Evolutionary conservation across 2,329 filamentous ascomycete species (phyloP), one percentile per base, ranked within the genome.

Genomic region (Tolypocladium ovalisporum): DNA sequence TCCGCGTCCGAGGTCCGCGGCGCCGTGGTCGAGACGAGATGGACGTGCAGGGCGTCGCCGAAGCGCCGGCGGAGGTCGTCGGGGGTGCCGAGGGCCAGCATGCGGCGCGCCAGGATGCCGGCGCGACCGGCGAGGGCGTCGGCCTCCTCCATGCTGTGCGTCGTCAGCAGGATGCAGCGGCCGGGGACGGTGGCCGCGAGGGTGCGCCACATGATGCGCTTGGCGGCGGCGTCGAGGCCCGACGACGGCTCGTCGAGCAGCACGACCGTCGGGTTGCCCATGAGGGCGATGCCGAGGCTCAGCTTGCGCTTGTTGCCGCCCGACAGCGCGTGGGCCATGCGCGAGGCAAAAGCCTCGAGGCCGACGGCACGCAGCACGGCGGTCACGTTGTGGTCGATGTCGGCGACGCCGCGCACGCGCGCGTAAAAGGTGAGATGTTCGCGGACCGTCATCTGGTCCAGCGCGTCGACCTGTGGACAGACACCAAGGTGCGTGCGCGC

Each of bases 281-380:
- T 96, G 1, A 97, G 76, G 0, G 93, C 92, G 57, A 97, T 96
- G 3, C 88, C 92, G 0, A 97, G 80, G 22, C 85, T 90, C 1
- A 97, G 76, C 71, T 97, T 97, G n/a, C 92, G 81, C 75, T 95
- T 95, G 74, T 96, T 97, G 35, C 93, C 93, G 10, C 93, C 92
- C 0, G 88, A 93, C 0, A 97, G 79, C 52, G 88, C 87, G 56
- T 82, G 79, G 0, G 89, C 92, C 80, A 93, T 90, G 32, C 90
- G 83, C 9, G 83, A 78, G 3, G 82, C 76, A 73, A 91, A 96
- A 0, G 81, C 78, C 8, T 79, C 73, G 0, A 97, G 78, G 0
- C 91, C 90, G 1, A 96, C 91, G 1, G 91, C 91, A 39, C 81
- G 76, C n/a, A 96, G 77, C 5, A 96, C 84, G 35, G 88, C 85